phyloP scores from a whole-genome alignment of 129 eudicot genomes.

The Erigeron canadensis region DNA sequence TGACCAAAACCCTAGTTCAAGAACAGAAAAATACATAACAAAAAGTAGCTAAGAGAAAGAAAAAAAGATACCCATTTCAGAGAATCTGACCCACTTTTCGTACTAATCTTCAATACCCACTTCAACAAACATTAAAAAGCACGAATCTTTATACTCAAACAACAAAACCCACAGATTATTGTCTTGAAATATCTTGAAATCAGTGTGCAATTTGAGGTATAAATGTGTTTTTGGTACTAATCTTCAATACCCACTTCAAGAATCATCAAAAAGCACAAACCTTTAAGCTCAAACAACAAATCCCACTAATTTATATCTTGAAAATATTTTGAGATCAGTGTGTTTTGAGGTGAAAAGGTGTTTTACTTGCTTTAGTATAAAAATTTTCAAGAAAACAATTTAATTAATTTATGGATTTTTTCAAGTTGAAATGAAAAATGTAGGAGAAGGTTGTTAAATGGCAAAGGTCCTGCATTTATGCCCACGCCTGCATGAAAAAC shows the following conservation, averaged over 20 bases:
- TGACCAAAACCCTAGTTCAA: slow-evolving; percentile 48
- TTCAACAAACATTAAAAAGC: slow-evolving; percentile 13
- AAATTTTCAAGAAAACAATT: neutral
- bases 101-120: slow-evolving; percentile 37
- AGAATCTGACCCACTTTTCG: slow-evolving; percentile 70
- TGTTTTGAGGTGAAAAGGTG: slow-evolving; percentile 19
- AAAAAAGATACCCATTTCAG: slow-evolving; percentile 69
- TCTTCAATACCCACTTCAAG: slow-evolving; percentile 31
- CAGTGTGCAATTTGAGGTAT: neutral
- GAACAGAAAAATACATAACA: slow-evolving; percentile 33
- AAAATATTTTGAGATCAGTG: neutral
- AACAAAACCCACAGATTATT: slow-evolving; percentile 12
- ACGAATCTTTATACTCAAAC: slow-evolving; percentile 22
- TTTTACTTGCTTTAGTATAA: neutral
- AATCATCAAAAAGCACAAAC: slow-evolving; percentile 15
- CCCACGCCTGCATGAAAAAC: slow-evolving; percentile 93
- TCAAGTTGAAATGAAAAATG: slow-evolving; percentile 29
- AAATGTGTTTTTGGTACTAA: neutral
- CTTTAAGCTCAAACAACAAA: slow-evolving; percentile 26
- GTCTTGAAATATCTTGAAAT: neutral
- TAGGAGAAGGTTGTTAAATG: slow-evolving; percentile 36
- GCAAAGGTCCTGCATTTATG: slow-evolving; percentile 71
- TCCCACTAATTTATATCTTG: slow-evolving; percentile 5
- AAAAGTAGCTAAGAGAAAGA: slow-evolving; percentile 34
- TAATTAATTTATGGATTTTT: neutral